Evolutionary conservation across 2,329 filamentous ascomycete species (phyloP).

Genomic region (Cladophialophora bantiana): DNA sequence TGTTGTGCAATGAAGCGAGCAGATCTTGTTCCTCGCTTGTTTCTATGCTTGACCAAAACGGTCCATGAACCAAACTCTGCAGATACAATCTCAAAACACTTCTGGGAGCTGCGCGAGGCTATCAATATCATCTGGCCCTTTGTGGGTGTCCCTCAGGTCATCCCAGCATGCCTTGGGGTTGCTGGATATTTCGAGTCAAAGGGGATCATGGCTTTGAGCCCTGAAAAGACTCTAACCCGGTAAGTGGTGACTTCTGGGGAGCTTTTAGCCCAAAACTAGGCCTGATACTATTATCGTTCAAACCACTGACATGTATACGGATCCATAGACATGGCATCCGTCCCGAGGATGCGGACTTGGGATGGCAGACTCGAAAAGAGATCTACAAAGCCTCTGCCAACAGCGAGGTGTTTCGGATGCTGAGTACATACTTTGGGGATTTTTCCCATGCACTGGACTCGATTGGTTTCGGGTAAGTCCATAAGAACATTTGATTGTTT

Average conservation of each 20-base stretch:
- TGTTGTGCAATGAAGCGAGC: too few relatives aligned
- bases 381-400: conserved; percentile 19
- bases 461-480: conserved; percentile 15
- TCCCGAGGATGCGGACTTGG: conserved; percentile 5
- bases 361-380: neutral
- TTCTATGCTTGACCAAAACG: too few relatives aligned
- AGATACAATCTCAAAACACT: neutral
- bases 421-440: conserved; percentile 6
- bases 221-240: neutral
- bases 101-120: conserved; percentile 1
- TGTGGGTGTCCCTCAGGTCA: conserved; percentile 13
- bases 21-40: too few relatives aligned
- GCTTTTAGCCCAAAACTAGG: too few relatives aligned
- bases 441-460: conserved; percentile 8
- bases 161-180: conserved; percentile 4
- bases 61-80: too few relatives aligned
- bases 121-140: conserved; percentile 11
- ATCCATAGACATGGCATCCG: neutral
- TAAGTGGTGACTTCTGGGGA: neutral
- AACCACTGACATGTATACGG: too few relatives aligned
- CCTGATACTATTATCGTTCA: too few relatives aligned
- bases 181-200: conserved; percentile 2
- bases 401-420: conserved; percentile 14
- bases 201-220: neutral
- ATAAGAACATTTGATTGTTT: too few relatives aligned